Base-by-base conservation (phyloP, 1,139 yeast genomes). In the Saccharomyces hybrid region DNA sequence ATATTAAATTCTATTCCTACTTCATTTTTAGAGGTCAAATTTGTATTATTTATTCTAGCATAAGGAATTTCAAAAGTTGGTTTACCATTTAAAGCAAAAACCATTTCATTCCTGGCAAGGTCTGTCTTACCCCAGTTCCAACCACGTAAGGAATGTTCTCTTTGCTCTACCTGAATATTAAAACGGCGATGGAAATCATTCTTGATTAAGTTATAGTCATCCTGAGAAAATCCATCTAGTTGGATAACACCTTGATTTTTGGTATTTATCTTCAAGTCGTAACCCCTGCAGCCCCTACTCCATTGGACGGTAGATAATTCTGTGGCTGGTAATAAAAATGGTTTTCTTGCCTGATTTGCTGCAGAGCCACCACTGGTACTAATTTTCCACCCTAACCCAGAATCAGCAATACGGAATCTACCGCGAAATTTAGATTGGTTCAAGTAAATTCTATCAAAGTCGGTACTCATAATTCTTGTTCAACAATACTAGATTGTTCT, bases 81-180 rank as follows among this genome's bases (percentile, higher is more conserved):
- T 65, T 87, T 86, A 63, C 90, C 90, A 65, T 88, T 88, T 38
- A 91, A 84, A 55, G 84, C 84, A 72, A 95, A 91, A 32, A 89
- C 81, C 71, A 93, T 76, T 69, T 93, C 99, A 63, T 90, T 88
- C 67, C 96, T 82, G 13, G 96, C 96, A 70, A 95, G 81, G 69
- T 91, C 96, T 9, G 93, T 79, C 59, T 85, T 84, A 54, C 99
- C 99, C 99, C 99, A 93, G 71, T 93, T 93, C 99, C 99, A 93
- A 46, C 99, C 99, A 72, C 97, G 82, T 62, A 93, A 75, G 5
- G 97, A 87, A 70, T 93, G 99, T 64, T 93, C 98, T 64, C 79
- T 82, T 59, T 81, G 85, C 63, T 93, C 98, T 59, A 95, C 76
- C 53, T 80, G 79, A 51, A 88, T 76, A 54, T 75, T 76, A 71